Evolutionary conservation across 164 flowering plant species (phyloP), one percentile per base, ranked within the genome.

Genomic region (Magnolia officinalis): DNA sequence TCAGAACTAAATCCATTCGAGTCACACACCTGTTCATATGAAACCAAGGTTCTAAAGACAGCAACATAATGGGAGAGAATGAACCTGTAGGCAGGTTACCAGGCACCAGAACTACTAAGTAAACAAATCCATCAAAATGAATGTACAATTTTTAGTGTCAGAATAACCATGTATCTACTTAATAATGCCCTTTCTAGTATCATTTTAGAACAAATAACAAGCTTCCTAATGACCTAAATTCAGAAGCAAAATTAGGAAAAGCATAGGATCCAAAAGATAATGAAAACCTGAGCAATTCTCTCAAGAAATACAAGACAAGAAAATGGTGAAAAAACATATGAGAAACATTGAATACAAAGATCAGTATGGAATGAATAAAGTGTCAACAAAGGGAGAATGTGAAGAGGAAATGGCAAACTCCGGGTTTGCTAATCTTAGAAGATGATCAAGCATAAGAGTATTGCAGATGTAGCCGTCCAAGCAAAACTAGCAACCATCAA

Each of bases 61-160:
- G 86, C 88, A 55, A 90, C 93, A 86, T 96, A 90, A 78, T 92
- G 93, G 49, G 98, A 91, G 63, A 96, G 84, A 79, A 93, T 80
- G 78, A 96, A 96, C 91, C 99, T 96, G 92, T 75, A 78, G 26
- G 59, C 19, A 21, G 37, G 59, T 37, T 23, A 74, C 50, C 68
- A 80, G 50, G 19, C 26, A 63, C 67, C 71, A 72, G 74, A 45
- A 65, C 18, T 45, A 74, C 73, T 64, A n/a, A 77, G 59, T 16
- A 50, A 74, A 24, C 2, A 19, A 74, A 71, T 51, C 50, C 49
- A 20, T 23, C 21, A 69, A 51, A 11, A 72, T 70, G 29, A 69
- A 72, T 55, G 16, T 11, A 16, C 61, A 55, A 55, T 55, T 11
- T 16, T 11, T 55, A 16, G 18, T 8, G 61, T 11, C 61, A 55